These are phyloP conservation scores for Ordospora colligata DNA, from an alignment of 371 early-diverging fungal genomes.

Conservation along the genomic window DNA sequence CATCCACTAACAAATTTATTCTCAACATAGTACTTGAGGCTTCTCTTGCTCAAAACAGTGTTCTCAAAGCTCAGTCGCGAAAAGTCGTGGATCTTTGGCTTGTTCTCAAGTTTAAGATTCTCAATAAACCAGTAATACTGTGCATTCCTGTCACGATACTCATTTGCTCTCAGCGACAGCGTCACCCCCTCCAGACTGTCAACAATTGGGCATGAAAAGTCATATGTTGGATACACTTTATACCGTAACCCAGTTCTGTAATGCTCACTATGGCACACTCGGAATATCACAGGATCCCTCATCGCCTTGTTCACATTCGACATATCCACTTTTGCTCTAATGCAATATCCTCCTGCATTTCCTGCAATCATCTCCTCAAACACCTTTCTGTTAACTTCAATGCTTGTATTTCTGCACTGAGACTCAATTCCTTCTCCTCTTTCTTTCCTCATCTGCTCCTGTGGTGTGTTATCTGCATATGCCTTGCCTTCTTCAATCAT, in stretches of 20 bases:
- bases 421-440: conserved; percentile 79
- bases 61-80: conserved; percentile 89
- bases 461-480: conserved; percentile 88
- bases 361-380: conserved; percentile 81
- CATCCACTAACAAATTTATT: conserved; percentile 79
- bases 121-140: conserved; percentile 96
- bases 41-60: conserved; percentile 95
- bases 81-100: conserved; percentile 61
- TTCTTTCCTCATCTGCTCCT: conserved; percentile 76
- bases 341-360: conserved; percentile 64
- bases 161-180: conserved; percentile 90
- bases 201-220: conserved; percentile 95
- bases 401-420: conserved; percentile 70
- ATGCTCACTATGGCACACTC: conserved; percentile 77
- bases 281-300: conserved; percentile 96
- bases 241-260: conserved; percentile 77
- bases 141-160: conserved; percentile 94
- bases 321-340: conserved; percentile 93
- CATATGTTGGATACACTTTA: conserved; percentile 98
- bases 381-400: conserved; percentile 77
- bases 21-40: conserved; percentile 91
- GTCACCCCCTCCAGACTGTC: conserved; percentile 94
- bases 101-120: conserved; percentile 66
- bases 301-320: conserved; percentile 83
- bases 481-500: conserved; percentile 83